Base-by-base conservation (phyloP, 805 yeast species). In the Kregervanrija delftensis region DNA sequence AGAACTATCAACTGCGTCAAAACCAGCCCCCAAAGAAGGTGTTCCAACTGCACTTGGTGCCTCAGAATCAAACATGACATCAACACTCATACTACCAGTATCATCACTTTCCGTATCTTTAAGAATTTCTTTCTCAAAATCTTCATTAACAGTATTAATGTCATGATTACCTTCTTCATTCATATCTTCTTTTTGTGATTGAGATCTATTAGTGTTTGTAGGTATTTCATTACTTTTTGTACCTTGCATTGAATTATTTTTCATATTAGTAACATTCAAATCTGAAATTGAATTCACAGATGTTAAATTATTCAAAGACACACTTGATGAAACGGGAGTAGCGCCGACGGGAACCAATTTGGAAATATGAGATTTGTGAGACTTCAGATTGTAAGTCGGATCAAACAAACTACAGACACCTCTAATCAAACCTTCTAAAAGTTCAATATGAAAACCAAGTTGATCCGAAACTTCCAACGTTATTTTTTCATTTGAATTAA, bases 351-450 rank as follows among this genome's bases (percentile, higher is more conserved):
- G 5, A 28, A 35, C 2, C 11, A 47, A 11, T 16, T 43, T 39
- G 10, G 45, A 35, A 16, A 43, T 13, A 42, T 43, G 41, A 31
- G 49, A 36, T 40, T 30, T 42, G 11, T 35, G 35, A 1, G 46
- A n/a, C 8, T 47, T 46, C 4, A 49, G 42, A 17, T 44, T 49
- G 38, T 49, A 83, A 11, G 81, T 78, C 0, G 95, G 86, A 57
- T 88, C 96, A 54, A 86, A 77, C 33, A 89, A 65, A 37, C 74
- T 70, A 32, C 95, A 75, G 8, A 79, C 66, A 22, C 96, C 96
- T 36, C 90, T 77, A 4, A 83, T 51, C 30, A 49, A 45, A 8
- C 61, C 59, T 41, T 61, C 63, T 35, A 63, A 31, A n/a, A 53
- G 15, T 32, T 50, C 54, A 8, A 61, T 40, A 39, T 54, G 53